Conservation (phyloP, 2,329 filamentous ascomycete species). For the Aspergillus flavus region DNA sequence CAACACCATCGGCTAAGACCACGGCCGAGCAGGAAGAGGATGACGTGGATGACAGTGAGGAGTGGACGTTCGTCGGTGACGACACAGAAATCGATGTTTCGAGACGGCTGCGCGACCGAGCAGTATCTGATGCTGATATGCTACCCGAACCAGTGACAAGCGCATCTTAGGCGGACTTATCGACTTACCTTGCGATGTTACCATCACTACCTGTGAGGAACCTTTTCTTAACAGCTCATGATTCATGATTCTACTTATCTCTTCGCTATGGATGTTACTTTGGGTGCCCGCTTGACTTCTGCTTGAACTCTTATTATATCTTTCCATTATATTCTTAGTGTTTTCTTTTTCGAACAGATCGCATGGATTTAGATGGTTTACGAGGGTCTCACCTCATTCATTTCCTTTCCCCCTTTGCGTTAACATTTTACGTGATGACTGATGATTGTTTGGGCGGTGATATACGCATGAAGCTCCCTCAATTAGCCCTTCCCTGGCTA, state of each 20-base stretch:
- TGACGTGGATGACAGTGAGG: constrained; percentile 68
- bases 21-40: constrained; percentile 42
- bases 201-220: neutral
- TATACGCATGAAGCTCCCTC: neutral
- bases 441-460: constrained; percentile 9
- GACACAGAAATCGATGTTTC: constrained; percentile 52
- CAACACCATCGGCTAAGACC: constrained; percentile 37
- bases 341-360: constrained; percentile 8
- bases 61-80: constrained; percentile 88
- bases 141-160: constrained; percentile 21
- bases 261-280: neutral
- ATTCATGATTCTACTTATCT: neutral
- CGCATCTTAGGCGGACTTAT: neutral
- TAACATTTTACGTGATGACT: constrained; percentile 10
- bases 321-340: constrained; percentile 1
- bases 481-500: neutral
- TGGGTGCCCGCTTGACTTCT: neutral
- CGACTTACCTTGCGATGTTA: neutral
- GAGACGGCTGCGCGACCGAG: constrained; percentile 36
- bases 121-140: constrained; percentile 28
- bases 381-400: neutral
- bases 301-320: neutral
- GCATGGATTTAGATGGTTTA: constrained; percentile 6
- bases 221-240: neutral
- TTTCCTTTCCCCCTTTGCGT: neutral